phyloP scores from a whole-genome alignment of 2,329 filamentous ascomycete species.

The Penicillium sp. region DNA sequence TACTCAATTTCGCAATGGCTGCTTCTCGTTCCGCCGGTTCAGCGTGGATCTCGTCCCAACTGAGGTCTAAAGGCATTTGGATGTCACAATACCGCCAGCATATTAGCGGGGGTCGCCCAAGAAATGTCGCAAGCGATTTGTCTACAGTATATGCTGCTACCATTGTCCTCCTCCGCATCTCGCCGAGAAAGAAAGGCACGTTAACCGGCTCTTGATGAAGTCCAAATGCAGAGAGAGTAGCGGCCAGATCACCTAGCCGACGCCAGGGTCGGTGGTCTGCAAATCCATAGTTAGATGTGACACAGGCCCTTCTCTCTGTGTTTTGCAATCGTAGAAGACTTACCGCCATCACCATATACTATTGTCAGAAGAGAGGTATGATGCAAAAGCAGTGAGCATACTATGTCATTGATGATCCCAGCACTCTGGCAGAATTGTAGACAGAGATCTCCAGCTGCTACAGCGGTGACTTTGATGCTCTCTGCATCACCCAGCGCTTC shows the following conservation, averaged over 20 bases:
- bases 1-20: conserved; percentile 9
- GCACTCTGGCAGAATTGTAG: conserved; percentile 27
- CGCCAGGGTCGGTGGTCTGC: conserved; percentile 48
- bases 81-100: conserved; percentile 31
- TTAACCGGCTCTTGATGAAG: conserved; percentile 33
- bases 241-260: conserved; percentile 46
- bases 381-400: conserved; percentile 30
- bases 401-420: conserved; percentile 25
- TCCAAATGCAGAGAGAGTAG: conserved; percentile 46
- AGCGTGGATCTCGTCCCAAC: conserved; percentile 25
- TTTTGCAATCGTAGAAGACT: neutral
- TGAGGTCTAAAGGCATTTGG: conserved; percentile 28
- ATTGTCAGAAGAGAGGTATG: conserved; percentile 20
- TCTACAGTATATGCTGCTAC: conserved; percentile 27
- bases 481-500: conserved; percentile 3
- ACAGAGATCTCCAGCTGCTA: conserved; percentile 31
- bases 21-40: conserved; percentile 4
- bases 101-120: conserved; percentile 32
- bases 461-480: conserved; percentile 12
- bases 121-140: conserved; percentile 31
- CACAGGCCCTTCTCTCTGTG: no score
- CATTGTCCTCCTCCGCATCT: conserved; percentile 28
- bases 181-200: conserved; percentile 28
- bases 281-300: neutral
- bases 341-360: conserved; percentile 26